Base-by-base conservation (phyloP, 306 rosid genomes). In the Fragaria vesca region DNA sequence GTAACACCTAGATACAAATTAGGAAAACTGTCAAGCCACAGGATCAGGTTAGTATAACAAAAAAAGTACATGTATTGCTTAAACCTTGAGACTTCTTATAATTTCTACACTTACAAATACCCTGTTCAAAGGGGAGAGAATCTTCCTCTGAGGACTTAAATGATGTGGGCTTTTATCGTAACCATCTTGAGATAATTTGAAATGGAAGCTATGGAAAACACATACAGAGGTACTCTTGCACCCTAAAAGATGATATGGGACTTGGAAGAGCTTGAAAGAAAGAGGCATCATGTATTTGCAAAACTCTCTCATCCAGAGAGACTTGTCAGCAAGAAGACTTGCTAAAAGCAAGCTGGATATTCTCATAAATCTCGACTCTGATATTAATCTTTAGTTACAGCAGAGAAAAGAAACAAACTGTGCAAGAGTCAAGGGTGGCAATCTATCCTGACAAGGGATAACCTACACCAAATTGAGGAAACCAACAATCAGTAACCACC, bases 161-260 rank as follows among this genome's bases (percentile, higher is more conserved):
- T 43, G 72, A 75, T 76, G 77, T n/a, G 79, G 81, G 76, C 73
- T 68, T 43, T 80, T 65, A 76, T 65, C 42, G 54, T 77, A 60
- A 45, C 32, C 38, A 55, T 75, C 79, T 69, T 71, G 12, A 69
- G 16, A 65, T 20, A 28, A 30, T 72, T 75, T 78, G 78, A 76
- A 40, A 70, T 83, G 40, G 51, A 65, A 78, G 76, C 78, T 71
- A 77, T 26, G 74, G 42, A 46, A 20, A 61, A 76, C 54, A 43
- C 38, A 81, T 62, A 24, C 45, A 50, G 38, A 12, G 58, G 50
- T 58, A 66, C 18, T 21, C 65, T 58, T 42, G 50, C 43, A 8
- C 72, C 74, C 76, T 73, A 66, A 7, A 72, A 77, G 34, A 81
- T 60, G 50, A 26, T 79, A 57, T 54, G 66, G 47, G 47, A 43